Evolutionary conservation across 371 early-diverging fungal genomes (phyloP), one percentile per base, ranked within the genome.

Genomic region (Rhizopus arrhizus): DNA sequence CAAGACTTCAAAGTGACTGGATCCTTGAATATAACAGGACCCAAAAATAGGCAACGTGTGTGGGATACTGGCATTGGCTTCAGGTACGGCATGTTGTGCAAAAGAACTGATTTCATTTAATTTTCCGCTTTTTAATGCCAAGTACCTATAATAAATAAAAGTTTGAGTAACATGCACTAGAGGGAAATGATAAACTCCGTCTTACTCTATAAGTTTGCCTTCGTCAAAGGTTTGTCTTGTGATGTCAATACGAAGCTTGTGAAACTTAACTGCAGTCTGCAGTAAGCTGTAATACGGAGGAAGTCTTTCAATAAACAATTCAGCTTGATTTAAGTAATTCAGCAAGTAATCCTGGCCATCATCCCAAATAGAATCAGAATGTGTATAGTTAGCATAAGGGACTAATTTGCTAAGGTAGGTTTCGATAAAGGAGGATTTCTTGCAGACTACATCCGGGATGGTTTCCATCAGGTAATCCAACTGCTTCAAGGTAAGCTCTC

Each of bases 171-270:
- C n/a, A 13, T 43, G 1, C n/a, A 43, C 13, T 13, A 1, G 2
- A 36, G 11, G 11, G 0, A 36, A 36, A 36, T 9, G 11, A 36
- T 1, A 36, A 36, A 0, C n/a, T 4, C n/a, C 5, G 43, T 5
- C 62, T 61, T 60, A 73, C 76, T 61, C 36, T n/a, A 65, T 35
- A 28, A 73, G 64, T 43, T 53, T 28, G 5, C 55, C 41, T 55
- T 69, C 61, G 45, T 59, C 40, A 50, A 57, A 69, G 6, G 56
- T 49, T 31, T 67, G 33, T 46, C 73, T 55, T 13, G 56, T 59
- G 52, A 71, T 61, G 13, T 69, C 61, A 5, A 70, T 42, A 7
- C 69, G 59, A 10, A 76, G 59, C 34, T 59, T 53, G 43, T 71
- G 50, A 38, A 69, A 67, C 16, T 55, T 33, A 10, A 71, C 50